These are phyloP conservation scores for Cryptococcus jaspeensis DNA, from an alignment of 1,284 basidiomycete species.

Conservation along the genomic window DNA sequence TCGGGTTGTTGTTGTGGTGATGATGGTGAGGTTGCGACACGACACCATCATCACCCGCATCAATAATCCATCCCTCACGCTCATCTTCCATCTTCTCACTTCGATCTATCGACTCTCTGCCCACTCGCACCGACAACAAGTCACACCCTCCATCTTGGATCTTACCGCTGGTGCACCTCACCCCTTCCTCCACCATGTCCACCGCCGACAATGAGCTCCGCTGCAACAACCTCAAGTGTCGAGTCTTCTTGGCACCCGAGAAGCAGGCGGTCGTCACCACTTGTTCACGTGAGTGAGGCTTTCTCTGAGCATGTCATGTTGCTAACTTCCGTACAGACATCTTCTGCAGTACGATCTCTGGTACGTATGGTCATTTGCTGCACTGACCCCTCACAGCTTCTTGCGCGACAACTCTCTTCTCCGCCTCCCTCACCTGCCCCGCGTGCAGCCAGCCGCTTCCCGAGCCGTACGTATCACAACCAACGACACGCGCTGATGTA, in stretches of 20 bases:
- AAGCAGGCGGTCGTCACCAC: slow-evolving; percentile 33
- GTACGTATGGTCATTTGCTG: neutral
- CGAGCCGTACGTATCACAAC: slow-evolving; percentile 18
- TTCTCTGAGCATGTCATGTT: neutral
- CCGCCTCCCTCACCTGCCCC: slow-evolving; percentile 21
- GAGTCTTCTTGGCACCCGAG: slow-evolving; percentile 17
- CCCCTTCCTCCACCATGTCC: neutral
- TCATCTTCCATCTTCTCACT: neutral
- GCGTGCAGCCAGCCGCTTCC: slow-evolving; percentile 27
- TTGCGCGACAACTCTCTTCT: slow-evolving; percentile 30
- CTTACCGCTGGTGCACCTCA: too few species aligned
- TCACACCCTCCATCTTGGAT: too few species aligned
- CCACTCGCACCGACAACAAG: neutral
- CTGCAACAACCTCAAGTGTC: slow-evolving; percentile 33
- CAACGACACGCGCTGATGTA: slow-evolving; percentile 2
- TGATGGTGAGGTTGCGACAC: too few species aligned
- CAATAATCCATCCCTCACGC: neutral
- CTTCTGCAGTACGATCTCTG: slow-evolving; percentile 28
- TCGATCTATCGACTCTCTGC: neutral
- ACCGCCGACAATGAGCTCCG: slow-evolving; percentile 3
- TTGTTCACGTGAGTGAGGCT: slow-evolving; percentile 26
- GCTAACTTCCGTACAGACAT: slow-evolving; percentile 20
- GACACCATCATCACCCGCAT: too few species aligned
- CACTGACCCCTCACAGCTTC: slow-evolving; percentile 10
- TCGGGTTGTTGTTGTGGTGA: too few species aligned